phyloP scores from a whole-genome alignment of 2,329 filamentous ascomycete genomes.

The Colletotrichum salicis region DNA sequence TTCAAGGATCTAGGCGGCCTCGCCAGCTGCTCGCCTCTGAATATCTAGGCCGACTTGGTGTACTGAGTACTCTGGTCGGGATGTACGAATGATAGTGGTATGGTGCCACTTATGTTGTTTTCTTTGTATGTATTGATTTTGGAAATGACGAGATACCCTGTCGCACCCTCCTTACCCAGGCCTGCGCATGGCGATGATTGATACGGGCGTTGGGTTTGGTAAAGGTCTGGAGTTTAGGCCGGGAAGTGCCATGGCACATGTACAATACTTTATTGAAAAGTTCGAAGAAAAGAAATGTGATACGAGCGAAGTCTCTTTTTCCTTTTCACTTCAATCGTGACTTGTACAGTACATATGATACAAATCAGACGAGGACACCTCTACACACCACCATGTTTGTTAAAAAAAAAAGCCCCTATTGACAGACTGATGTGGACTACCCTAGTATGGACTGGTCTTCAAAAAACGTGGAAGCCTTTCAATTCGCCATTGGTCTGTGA shows the following conservation, averaged over 20 bases:
- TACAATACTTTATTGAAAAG: background rate
- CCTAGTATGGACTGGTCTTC: background rate
- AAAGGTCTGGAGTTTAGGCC: background rate
- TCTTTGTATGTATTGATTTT: conserved; percentile 20
- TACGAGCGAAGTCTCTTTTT: background rate
- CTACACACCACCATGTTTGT: background rate
- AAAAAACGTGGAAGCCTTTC: background rate
- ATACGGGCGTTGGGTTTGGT: background rate
- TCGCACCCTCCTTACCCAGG: conserved; percentile 26
- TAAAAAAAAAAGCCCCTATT: background rate
- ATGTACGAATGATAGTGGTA: background rate
- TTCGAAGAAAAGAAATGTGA: background rate
- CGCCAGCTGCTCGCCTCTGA: conserved; percentile 39
- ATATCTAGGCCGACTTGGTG: background rate
- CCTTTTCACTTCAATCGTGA: background rate
- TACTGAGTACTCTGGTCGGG: background rate
- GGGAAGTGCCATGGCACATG: background rate
- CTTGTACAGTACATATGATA: background rate
- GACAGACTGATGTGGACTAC: background rate
- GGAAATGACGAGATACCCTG: conserved; percentile 36
- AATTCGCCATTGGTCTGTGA: background rate
- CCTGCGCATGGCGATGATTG: background rate
- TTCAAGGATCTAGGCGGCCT: conserved; percentile 58
- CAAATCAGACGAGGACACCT: background rate
- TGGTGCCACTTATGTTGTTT: background rate